Conservation (phyloP, 129 eudicot genomes). For the Artemisia annua region DNA sequence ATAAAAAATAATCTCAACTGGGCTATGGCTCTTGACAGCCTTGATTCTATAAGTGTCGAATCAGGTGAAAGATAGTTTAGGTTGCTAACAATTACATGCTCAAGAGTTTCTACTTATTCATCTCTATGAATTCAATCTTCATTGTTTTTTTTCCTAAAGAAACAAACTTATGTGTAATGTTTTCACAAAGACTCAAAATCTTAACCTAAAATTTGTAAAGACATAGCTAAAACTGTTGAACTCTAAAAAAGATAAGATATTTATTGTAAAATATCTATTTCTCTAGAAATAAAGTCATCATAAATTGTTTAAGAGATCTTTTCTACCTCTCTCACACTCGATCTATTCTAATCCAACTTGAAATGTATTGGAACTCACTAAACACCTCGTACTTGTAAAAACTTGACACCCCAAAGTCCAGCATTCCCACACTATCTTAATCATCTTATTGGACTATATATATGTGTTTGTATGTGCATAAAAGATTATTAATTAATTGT, state of each 20-base stretch:
- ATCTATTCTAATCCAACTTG: conserved; percentile 50
- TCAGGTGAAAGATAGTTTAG: no score
- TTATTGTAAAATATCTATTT: neutral
- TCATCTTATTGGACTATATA: conserved; percentile 52
- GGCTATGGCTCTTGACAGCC: no score
- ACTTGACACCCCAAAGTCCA: conserved; percentile 90
- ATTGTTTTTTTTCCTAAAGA: neutral
- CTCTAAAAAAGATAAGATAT: neutral
- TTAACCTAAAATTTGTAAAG: conserved; percentile 1
- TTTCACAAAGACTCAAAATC: neutral
- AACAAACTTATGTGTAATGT: neutral
- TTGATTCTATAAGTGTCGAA: no score
- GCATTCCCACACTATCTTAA: conserved; percentile 85
- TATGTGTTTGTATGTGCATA: neutral
- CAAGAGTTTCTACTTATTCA: no score
- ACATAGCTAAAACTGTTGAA: neutral
- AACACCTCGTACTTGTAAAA: conserved; percentile 72
- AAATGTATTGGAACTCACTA: conserved; percentile 88
- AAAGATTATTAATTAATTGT: neutral
- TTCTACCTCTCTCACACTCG: conserved; percentile 34
- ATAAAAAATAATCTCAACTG: no score
- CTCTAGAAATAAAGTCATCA: no score
- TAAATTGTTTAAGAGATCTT: conserved; percentile 3
- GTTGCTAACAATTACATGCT: no score
- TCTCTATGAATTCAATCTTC: no score